Evolutionary conservation across 2,329 filamentous ascomycete genomes (phyloP).

Genomic region (Rutstroemia sydowiana): DNA sequence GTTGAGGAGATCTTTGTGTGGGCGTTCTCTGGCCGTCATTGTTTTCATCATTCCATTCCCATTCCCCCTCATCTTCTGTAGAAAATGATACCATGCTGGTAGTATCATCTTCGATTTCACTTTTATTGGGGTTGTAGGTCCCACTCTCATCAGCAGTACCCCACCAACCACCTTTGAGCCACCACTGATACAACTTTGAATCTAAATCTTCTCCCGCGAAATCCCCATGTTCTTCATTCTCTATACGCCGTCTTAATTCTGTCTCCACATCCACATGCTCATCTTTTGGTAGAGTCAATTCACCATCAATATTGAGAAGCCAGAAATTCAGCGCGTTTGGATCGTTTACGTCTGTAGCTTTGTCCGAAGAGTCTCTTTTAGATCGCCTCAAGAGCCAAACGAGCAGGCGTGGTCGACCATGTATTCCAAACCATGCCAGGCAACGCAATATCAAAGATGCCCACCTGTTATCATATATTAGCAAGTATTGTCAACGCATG

Average conservation of each 20-base stretch:
- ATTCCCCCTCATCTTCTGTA: slow-evolving; percentile 37
- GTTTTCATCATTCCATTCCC: slow-evolving; percentile 37
- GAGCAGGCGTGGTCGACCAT: slow-evolving; percentile 57
- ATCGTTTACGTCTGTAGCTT: slow-evolving; percentile 19
- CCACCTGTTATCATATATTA: slow-evolving; percentile 10
- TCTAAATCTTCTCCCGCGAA: slow-evolving; percentile 62
- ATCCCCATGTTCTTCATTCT: slow-evolving; percentile 35
- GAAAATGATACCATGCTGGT: slow-evolving; percentile 70
- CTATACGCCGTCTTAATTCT: slow-evolving; percentile 61
- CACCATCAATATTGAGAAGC: slow-evolving; percentile 44
- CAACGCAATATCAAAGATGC: slow-evolving; percentile 28
- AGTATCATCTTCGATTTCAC: slow-evolving; percentile 58
- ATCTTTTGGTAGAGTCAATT: slow-evolving; percentile 48
- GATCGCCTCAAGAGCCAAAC: slow-evolving; percentile 30
- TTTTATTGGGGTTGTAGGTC: slow-evolving; percentile 56
- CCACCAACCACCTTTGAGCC: slow-evolving; percentile 77
- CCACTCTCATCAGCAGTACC: slow-evolving; percentile 74
- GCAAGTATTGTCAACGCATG: not conserved
- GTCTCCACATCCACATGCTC: slow-evolving; percentile 72
- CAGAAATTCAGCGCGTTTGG: slow-evolving; percentile 42
- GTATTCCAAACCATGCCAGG: slow-evolving; percentile 53
- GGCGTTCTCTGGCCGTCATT: slow-evolving; percentile 59
- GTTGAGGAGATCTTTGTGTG: slow-evolving; percentile 55
- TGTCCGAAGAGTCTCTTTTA: slow-evolving; percentile 18
- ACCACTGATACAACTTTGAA: slow-evolving; percentile 73